Percentiles rank a stretch among this genome's conserved stretches.
Evolutionary conservation across 768 basidiomycete species (phyloP).

Genomic region (Kwoniella sp.): DNA sequence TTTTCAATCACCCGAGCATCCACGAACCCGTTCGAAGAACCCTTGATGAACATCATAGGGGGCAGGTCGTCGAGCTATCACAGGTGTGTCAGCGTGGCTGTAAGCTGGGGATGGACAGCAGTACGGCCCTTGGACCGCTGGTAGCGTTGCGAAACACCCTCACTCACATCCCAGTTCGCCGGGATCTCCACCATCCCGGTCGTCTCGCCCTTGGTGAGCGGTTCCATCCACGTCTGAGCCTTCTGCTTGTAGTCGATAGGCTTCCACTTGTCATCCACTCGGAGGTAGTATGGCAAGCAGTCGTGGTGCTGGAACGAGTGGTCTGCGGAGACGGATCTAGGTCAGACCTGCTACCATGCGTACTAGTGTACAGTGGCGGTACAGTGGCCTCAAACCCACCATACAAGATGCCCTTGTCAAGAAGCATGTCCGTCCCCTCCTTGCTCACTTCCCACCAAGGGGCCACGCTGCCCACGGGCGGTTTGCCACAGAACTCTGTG

Average conservation of each 20-base stretch:
- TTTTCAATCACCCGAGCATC: constrained; percentile 64
- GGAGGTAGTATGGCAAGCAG: constrained; percentile 65
- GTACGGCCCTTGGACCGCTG: no score
- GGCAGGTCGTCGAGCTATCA: constrained; percentile 62
- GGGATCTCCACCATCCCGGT: constrained; percentile 65
- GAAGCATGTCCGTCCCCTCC: constrained; percentile 61
- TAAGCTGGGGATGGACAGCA: neutral
- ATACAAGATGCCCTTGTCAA: constrained; percentile 71
- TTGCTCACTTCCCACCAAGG: constrained; percentile 77
- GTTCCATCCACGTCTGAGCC: constrained; percentile 73
- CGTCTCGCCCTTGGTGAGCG: constrained; percentile 60
- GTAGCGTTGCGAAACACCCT: no score
- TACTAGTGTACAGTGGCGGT: no score
- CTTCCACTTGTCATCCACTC: constrained; percentile 67
- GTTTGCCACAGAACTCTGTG: constrained; percentile 60
- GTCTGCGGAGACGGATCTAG: constrained; percentile 12
- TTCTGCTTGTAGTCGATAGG: constrained; percentile 63
- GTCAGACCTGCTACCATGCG: neutral
- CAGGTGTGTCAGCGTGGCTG: constrained; percentile 49
- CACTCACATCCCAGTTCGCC: constrained; percentile 60
- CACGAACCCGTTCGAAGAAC: constrained; percentile 66
- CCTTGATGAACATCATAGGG: constrained; percentile 62
- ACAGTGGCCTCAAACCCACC: constrained; percentile 54
- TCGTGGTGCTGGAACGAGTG: constrained; percentile 60
- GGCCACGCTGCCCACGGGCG: constrained; percentile 54